A percentile compares a stretch with the other conserved stretches of the same genome.
phyloP scores from a whole-genome alignment of 2,329 filamentous ascomycete species.

The Fusarium sp. region DNA sequence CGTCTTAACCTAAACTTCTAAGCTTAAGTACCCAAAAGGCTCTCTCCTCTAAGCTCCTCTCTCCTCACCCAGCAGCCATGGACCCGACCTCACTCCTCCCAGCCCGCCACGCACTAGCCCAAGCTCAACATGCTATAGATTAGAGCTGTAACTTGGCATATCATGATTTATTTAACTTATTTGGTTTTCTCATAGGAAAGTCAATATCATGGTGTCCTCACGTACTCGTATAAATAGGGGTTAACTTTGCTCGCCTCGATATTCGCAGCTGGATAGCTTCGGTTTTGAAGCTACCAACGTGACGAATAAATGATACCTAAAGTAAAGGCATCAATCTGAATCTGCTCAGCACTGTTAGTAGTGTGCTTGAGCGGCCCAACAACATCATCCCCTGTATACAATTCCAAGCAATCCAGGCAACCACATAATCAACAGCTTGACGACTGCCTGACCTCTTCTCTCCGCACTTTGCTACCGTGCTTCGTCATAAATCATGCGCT shows the following conservation, averaged over 20 bases:
- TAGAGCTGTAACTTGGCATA: slow-evolving; percentile 1
- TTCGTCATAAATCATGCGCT: slow-evolving; percentile 30
- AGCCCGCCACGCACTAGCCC: slow-evolving; percentile 19
- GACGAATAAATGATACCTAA: slow-evolving; percentile 10
- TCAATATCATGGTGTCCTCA: not conserved
- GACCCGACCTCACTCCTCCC: slow-evolving; percentile 3
- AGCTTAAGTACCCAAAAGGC: slow-evolving; percentile 8
- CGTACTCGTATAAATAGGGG: slow-evolving; percentile 9
- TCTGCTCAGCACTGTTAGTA: slow-evolving; percentile 7
- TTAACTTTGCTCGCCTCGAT: slow-evolving; percentile 1
- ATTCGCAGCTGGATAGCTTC: not conserved
- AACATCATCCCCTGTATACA: slow-evolving; percentile 2
- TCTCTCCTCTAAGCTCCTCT: slow-evolving; percentile 2
- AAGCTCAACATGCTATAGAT: slow-evolving; percentile 10
- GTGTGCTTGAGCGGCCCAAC: slow-evolving; percentile 11
- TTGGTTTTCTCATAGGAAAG: not conserved
- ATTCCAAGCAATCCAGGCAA: slow-evolving; percentile 20
- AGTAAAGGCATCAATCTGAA: not conserved
- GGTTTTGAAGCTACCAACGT: slow-evolving; percentile 7
- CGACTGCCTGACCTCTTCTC: slow-evolving; percentile 19
- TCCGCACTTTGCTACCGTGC: slow-evolving; percentile 10
- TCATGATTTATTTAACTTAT: not conserved
- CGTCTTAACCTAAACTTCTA: not conserved
- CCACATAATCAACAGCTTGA: slow-evolving; percentile 16
- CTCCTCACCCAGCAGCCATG: slow-evolving; percentile 12